Evolutionary conservation across 208 protist genomes (phyloP).

Genomic region (Acanthamoeba healyi): DNA sequence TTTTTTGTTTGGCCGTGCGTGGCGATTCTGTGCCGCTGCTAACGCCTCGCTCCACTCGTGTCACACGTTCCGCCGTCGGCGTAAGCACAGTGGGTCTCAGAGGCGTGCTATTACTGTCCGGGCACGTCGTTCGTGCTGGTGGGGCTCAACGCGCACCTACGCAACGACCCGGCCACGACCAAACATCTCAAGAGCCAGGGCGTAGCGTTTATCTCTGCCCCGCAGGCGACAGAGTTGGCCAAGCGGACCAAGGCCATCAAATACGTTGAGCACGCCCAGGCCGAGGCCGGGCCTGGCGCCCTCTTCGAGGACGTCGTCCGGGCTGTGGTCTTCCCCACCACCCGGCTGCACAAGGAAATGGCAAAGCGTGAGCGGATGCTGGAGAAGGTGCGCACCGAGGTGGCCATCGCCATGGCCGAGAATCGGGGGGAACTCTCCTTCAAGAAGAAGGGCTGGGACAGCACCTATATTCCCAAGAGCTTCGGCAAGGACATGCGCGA

Average conservation of each 20-base stretch:
- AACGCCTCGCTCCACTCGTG: not conserved
- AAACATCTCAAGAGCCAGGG: not conserved
- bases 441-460: constrained; percentile 60
- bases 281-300: not conserved
- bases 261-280: constrained; percentile 27
- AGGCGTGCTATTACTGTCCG: constrained; percentile 79
- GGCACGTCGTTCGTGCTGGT: constrained; percentile 77
- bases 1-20: not conserved
- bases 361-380: constrained; percentile 46
- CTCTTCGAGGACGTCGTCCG: constrained; percentile 48
- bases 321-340: constrained; percentile 8
- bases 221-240: constrained; percentile 40
- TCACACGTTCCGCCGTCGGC: no score
- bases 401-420: constrained; percentile 6
- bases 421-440: constrained; percentile 1
- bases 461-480: constrained; percentile 62
- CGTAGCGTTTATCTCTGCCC: not conserved
- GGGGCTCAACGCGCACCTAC: constrained; percentile 76
- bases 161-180: constrained; percentile 63
- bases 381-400: constrained; percentile 51
- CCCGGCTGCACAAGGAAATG: constrained; percentile 22
- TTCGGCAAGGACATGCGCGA: constrained; percentile 67
- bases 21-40: not conserved
- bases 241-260: constrained; percentile 60
- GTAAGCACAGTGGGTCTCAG: constrained; percentile 82